Conservation (phyloP, 257 asterid species). For the Solanum okadae region DNA sequence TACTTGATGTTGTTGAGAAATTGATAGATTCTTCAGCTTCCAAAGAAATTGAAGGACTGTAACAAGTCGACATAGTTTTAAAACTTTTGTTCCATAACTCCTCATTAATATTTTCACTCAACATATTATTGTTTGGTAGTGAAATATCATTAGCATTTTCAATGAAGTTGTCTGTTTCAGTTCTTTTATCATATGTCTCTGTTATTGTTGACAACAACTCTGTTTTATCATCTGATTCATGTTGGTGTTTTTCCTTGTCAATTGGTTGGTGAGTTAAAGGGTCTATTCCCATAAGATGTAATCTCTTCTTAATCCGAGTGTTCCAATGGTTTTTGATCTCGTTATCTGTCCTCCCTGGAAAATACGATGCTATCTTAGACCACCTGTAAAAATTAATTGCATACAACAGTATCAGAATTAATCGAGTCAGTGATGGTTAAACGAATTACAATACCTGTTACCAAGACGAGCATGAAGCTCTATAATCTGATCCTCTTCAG, state of each 20-base stretch:
- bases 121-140: neutral
- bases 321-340: constrained; percentile 73
- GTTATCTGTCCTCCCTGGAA: constrained; percentile 64
- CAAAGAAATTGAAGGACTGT: constrained; percentile 17
- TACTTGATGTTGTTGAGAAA: constrained; percentile 10
- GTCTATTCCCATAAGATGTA: constrained; percentile 34
- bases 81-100: constrained; percentile 10
- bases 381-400: constrained; percentile 23
- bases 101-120: constrained; percentile 13
- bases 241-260: neutral
- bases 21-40: constrained; percentile 20
- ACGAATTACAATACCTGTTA: constrained; percentile 34
- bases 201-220: neutral
- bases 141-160: neutral
- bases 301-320: constrained; percentile 62
- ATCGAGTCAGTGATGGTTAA: neutral
- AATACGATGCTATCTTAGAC: constrained; percentile 66
- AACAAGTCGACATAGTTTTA: neutral
- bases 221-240: neutral
- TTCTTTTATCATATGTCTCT: neutral
- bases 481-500: constrained; percentile 54
- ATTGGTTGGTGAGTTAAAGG: constrained; percentile 32
- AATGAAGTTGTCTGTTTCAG: neutral
- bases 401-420: neutral
- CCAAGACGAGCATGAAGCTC: constrained; percentile 69